Evolutionary conservation across 306 rosid species (phyloP).

Genomic region (Cicer chorassanicum): DNA sequence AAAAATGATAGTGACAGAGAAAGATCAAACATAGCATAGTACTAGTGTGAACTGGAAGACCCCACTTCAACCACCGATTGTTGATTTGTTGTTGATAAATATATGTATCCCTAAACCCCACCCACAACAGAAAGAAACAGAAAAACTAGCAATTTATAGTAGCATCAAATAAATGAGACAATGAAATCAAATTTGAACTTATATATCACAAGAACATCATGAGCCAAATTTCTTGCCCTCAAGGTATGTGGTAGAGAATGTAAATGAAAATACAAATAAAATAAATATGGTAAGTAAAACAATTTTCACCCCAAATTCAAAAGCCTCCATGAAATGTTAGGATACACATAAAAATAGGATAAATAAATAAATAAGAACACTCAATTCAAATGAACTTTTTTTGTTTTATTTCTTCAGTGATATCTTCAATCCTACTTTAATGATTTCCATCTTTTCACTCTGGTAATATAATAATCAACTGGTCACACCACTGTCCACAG

Average conservation of each 20-base stretch:
- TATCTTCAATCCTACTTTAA: conserved; percentile 46
- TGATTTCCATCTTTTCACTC: conserved; percentile 41
- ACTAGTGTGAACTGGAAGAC: conserved; percentile 38
- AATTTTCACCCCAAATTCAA: conserved; percentile 56
- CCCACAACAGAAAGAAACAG: background rate
- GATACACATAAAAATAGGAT: conserved; percentile 46
- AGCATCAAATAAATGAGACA: conserved; percentile 23
- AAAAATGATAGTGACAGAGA: background rate
- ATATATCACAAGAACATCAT: conserved; percentile 34
- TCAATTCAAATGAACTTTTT: conserved; percentile 50
- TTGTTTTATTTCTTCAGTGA: conserved; percentile 38
- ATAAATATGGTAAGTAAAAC: conserved; percentile 45
- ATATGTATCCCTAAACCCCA: background rate
- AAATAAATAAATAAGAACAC: conserved; percentile 56
- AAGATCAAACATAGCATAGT: conserved; percentile 8
- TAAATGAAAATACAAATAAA: conserved; percentile 42
- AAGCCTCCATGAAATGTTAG: conserved; percentile 44
- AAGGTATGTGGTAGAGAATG: conserved; percentile 38
- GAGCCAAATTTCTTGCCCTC: conserved; percentile 30
- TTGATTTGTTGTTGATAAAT: background rate
- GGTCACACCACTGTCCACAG: conserved; percentile 55
- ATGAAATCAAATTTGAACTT: conserved; percentile 38
- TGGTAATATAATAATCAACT: conserved; percentile 38
- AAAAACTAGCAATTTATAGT: background rate
- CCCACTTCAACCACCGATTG: conserved; percentile 41